These are phyloP conservation scores for Daedaleopsis sinensis DNA, from an alignment of 768 basidiomycete species.

Conservation along the genomic window DNA sequence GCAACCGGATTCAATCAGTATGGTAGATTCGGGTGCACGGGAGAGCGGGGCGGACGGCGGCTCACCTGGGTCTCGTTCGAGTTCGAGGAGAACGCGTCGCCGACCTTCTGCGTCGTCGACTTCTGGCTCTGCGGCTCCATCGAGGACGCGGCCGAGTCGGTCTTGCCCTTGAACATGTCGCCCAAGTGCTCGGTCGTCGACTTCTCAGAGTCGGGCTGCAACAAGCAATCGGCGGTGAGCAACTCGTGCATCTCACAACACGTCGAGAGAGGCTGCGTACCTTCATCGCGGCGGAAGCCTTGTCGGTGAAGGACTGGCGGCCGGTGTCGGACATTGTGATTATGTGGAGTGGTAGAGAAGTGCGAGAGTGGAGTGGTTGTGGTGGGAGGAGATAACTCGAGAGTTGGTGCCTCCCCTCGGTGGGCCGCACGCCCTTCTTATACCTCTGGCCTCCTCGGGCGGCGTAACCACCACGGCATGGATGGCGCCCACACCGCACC, in stretches of 20 bases:
- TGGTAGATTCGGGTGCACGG: neutral
- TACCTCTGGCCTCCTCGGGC: neutral
- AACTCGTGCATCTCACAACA: neutral
- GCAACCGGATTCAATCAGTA: neutral
- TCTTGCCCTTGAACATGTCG: slow-evolving; percentile 38
- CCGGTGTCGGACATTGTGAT: slow-evolving; percentile 37
- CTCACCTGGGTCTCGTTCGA: slow-evolving; percentile 31
- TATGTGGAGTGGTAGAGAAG: neutral
- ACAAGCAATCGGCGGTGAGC: neutral
- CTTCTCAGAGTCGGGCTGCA: slow-evolving; percentile 40
- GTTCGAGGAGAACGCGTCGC: slow-evolving; percentile 38
- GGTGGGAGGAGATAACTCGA: neutral
- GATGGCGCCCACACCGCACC: too few species aligned
- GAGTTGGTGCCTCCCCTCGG: neutral
- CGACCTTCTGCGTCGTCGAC: slow-evolving; percentile 37
- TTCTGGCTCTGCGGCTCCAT: slow-evolving; percentile 37
- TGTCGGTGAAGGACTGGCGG: slow-evolving; percentile 39
- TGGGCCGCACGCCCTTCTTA: neutral
- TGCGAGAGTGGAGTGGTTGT: neutral
- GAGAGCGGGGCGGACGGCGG: neutral
- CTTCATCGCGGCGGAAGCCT: slow-evolving; percentile 36
- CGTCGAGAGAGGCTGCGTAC: slow-evolving; percentile 18
- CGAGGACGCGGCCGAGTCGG: slow-evolving; percentile 34
- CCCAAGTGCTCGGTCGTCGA: slow-evolving; percentile 41
- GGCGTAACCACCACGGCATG: too few species aligned